phyloP scores from a whole-genome alignment of 257 asterid genomes.

The Solanum bulbocastanum region DNA sequence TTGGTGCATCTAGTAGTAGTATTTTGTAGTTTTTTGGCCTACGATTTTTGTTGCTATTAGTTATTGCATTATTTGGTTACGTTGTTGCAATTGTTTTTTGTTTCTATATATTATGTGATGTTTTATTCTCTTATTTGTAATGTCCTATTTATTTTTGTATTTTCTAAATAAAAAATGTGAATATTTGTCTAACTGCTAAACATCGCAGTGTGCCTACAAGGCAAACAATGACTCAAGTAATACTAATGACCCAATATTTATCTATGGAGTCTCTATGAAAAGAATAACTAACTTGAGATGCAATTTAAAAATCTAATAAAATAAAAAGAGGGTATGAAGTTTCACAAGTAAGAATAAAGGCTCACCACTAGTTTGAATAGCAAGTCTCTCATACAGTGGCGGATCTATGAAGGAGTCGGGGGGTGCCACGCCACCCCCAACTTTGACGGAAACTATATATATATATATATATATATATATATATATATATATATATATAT shows the following conservation, averaged over 20 bases:
- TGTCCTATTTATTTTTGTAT: not conserved
- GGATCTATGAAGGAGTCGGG: too few relatives aligned
- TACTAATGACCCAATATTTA: not conserved
- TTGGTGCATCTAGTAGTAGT: not conserved
- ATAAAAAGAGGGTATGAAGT: not conserved
- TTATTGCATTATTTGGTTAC: not conserved
- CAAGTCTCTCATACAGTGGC: too few relatives aligned
- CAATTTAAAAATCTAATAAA: not conserved
- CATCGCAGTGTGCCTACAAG: not conserved
- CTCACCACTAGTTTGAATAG: not conserved
- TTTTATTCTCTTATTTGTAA: not conserved
- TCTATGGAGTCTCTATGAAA: not conserved
- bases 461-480: too few relatives aligned
- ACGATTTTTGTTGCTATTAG: not conserved
- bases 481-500: too few relatives aligned
- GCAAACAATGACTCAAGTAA: not conserved
- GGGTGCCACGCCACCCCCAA: too few relatives aligned
- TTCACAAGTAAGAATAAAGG: not conserved
- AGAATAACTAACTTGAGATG: not conserved
- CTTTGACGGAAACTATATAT: too few relatives aligned
- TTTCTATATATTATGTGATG: not conserved
- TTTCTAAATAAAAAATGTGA: not conserved
- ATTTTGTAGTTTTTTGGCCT: not conserved
- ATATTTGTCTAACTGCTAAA: not conserved
- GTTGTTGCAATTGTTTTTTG: not conserved